Base-by-base conservation (phyloP, 352 stramenopile species). In the Pythium coloratum region DNA sequence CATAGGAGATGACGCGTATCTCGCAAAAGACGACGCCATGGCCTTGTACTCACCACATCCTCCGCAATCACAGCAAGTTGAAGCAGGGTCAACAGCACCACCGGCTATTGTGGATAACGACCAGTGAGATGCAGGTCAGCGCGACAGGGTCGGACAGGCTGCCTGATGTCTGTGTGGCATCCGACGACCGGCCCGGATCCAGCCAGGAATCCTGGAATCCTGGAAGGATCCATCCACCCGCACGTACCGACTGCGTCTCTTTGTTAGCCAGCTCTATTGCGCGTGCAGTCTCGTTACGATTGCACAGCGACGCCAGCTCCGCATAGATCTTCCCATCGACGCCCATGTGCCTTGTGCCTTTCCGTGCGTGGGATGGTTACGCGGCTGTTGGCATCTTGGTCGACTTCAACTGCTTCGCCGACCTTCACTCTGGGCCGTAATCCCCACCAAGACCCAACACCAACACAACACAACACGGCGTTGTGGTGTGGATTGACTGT, bases 61-160 rank as follows among this genome's bases (percentile, higher is more conserved):
- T 69, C 62, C 1, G 32, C 62, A 36, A 40, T 46, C 30, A 69
- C 57, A n/a, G 62, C 62, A n/a, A 44, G 42, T n/a, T 63, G 62
- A n/a, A 69, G 28, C 44, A 69, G 32, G 18, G 42, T 9, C 9
- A 69, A 54, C 16, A n/a, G 26, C 59, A 46, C 20, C 44, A 12
- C 2, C 4, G 46, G 8, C 46, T 53, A 16, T 18, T n/a, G 38
- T 44, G 16, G 10, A 44, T 40, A 44, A 44, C 38, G 38, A 53
- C 46, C 24, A 30, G 46, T 10, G 46, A 30, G 46, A 53, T 30
- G 46, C 16, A 28, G 44, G 44, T 24, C 20, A 32, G 46, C 46
- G 46, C 46, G 46, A 53, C 46, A 53, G 13, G 46, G 46, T 53
- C 46, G 20, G 46, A 53, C 46, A 32, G 38, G 38, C 38, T 14